Evolutionary conservation across 2,329 filamentous ascomycete species (phyloP).

Genomic region (Juglanconis juglandina): DNA sequence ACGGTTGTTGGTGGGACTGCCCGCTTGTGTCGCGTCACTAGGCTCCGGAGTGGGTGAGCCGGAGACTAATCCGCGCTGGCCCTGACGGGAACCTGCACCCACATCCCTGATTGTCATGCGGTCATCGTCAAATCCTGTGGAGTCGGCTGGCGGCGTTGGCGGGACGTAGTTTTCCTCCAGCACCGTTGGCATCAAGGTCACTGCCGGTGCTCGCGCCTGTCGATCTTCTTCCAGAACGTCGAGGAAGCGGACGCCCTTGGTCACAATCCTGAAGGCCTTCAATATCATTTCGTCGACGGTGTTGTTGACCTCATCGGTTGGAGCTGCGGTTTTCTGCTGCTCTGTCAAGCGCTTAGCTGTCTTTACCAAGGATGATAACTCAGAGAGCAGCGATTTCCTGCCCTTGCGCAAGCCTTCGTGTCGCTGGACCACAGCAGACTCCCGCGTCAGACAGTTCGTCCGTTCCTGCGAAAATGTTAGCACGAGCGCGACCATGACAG

Average conservation of each 20-base stretch:
- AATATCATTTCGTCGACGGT: slow-evolving; percentile 90
- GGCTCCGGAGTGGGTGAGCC: slow-evolving; percentile 19
- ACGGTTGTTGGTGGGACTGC: slow-evolving; percentile 39
- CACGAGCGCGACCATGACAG: not conserved
- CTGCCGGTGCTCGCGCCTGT: slow-evolving; percentile 45
- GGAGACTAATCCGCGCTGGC: slow-evolving; percentile 29
- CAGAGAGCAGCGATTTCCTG: slow-evolving; percentile 82
- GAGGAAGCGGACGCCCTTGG: slow-evolving; percentile 81
- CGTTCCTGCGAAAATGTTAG: slow-evolving; percentile 61
- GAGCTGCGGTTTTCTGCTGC: slow-evolving; percentile 49
- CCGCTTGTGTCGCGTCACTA: slow-evolving; percentile 33
- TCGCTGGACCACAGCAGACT: slow-evolving; percentile 69
- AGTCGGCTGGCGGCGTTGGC: slow-evolving; percentile 62
- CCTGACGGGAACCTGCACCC: slow-evolving; percentile 39
- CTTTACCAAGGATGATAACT: slow-evolving; percentile 86
- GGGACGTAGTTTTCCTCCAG: slow-evolving; percentile 56
- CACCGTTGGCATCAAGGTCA: slow-evolving; percentile 59
- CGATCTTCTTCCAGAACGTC: slow-evolving; percentile 74
- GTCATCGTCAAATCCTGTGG: slow-evolving; percentile 43
- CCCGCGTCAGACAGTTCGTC: slow-evolving; percentile 81
- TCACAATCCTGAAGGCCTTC: slow-evolving; percentile 92
- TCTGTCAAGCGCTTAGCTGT: slow-evolving; percentile 83
- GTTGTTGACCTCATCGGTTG: slow-evolving; percentile 62
- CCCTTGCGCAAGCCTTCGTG: slow-evolving; percentile 74
- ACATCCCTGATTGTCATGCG: slow-evolving; percentile 27